Base-by-base conservation (phyloP, 116 monocot species). In the Dioscorea cayenensis region DNA sequence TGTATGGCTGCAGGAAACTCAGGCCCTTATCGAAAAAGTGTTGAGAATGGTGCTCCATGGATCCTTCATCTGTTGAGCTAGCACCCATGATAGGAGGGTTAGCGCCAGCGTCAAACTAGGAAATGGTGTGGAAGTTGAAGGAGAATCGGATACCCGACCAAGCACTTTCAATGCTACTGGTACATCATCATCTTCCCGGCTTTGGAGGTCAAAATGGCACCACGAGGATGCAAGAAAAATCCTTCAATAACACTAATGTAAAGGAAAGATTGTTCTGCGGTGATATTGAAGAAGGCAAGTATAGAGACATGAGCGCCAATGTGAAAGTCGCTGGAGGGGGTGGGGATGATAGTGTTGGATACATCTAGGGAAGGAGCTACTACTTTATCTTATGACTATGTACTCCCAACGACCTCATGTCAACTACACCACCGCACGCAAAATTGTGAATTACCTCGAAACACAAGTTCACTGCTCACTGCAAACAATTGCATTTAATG, bases 361-460 rank as follows among this genome's bases (percentile, higher is more conserved):
- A 6, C 32, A 29, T 63, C 1, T 7, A 16, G 11, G 7, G 19
- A 77, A 14, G 77, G 70, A 1, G 63, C 49, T 37, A 77, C 64
- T 14, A 71, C 71, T n/a, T 35, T 77, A 3, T 27, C 77, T 2
- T 63, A 77, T 7, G 70, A 27, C 20, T 70, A 77, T 50, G 28
- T 27, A 25, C 63, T 77, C 6, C 77, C 77, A 12, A 70, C 77
- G n/a, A 11, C 28, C 77, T 23, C 64, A 77, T 22, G 63, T 77
- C 23, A 50, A 28, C 28, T 71, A 50, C 35, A 63, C 64, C 14
- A 63, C 51, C 3, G 64, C 23, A 5, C 6, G 1, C 11, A 48
- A 69, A 63, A n/a, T n/a, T n/a, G n/a, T n/a, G n/a, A n/a, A n/a
- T n/a, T n/a, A n/a, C n/a, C n/a, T n/a, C n/a, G n/a, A n/a, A n/a